phyloP scores from a whole-genome alignment of 78 protist species.

The Salpingoeca rosetta region DNA sequence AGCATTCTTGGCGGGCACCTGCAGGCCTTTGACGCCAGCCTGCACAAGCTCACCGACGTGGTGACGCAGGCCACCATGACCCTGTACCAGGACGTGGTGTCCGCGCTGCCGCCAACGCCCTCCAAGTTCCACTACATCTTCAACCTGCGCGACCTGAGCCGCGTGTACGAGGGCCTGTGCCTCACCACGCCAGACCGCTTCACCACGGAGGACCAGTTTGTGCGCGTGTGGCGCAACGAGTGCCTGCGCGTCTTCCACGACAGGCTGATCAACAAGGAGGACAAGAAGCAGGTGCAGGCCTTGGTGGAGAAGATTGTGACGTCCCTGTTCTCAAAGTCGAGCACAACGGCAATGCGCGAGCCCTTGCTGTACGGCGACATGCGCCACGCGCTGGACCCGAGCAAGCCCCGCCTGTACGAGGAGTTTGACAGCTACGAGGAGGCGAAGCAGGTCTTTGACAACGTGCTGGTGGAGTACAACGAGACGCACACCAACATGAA shows the following conservation, averaged over 20 bases:
- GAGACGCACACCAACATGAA: conserved; percentile 24
- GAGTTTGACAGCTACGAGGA: conserved; percentile 28
- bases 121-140: conserved; percentile 86
- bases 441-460: conserved; percentile 23
- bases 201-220: background rate
- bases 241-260: conserved; percentile 73
- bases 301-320: background rate
- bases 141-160: conserved; percentile 78
- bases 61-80: conserved; percentile 43
- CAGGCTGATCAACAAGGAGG: conserved; percentile 33
- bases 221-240: conserved; percentile 79
- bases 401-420: conserved; percentile 43
- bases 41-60: background rate
- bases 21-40: conserved; percentile 3
- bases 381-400: conserved; percentile 3
- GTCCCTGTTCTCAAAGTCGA: background rate
- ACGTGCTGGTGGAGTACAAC: conserved; percentile 60
- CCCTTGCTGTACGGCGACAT: conserved; percentile 67
- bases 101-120: conserved; percentile 76
- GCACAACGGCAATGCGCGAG: background rate
- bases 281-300: conserved; percentile 10
- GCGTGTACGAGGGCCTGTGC: conserved; percentile 73
- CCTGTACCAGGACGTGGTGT: conserved; percentile 39
- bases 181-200: conserved; percentile 17
- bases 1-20: conserved; percentile 39